Evolutionary conservation across 345 rosid genomes (phyloP), one percentile per base, ranked within the genome.

Genomic region (Euphorbia tirucalli): DNA sequence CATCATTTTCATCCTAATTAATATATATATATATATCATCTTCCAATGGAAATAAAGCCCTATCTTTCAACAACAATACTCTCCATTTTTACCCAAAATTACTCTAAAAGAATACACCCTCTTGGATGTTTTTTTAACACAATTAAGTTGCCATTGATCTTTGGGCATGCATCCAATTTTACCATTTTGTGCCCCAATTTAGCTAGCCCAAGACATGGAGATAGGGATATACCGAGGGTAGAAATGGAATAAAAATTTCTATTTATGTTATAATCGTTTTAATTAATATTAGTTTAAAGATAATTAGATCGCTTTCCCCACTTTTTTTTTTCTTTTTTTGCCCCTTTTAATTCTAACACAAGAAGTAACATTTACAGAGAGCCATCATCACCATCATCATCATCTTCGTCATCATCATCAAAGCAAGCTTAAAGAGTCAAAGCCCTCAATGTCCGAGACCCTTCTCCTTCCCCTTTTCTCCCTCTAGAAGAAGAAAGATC

Each of bases 381-480:
- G 11, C 44, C 44, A 41, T 41, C 44, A 41, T 41, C 48, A 50
- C 59, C 82, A 50, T 65, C 70, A 65, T 64, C 83, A 69, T 60
- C 78, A 59, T 14, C 74, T 14, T 76, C 83, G 41, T 77, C 83
- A 44, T 75, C 81, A 44, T 57, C 70, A 72, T 43, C 76, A 61
- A 71, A 18, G 43, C 1, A 39, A 73, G 68, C 77, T 60, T 69
- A 58, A 69, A 78, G 81, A 82, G 86, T 84, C 89, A 85, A 85
- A 86, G 73, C 72, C 78, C 73, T 46, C 64, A 15, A 81, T 75
- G 43, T 56, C 76, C 57, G 68, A 86, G 79, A 65, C 82, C 68
- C 82, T 73, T 72, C 69, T 66, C 37, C 31, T 37, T 14, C 30
- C 32, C 9, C 7, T 35, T 55, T 15, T 57, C 76, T 70, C 43